Evolutionary conservation across 495 filamentous ascomycete species (phyloP).

Genomic region (Cercophora scortea): DNA sequence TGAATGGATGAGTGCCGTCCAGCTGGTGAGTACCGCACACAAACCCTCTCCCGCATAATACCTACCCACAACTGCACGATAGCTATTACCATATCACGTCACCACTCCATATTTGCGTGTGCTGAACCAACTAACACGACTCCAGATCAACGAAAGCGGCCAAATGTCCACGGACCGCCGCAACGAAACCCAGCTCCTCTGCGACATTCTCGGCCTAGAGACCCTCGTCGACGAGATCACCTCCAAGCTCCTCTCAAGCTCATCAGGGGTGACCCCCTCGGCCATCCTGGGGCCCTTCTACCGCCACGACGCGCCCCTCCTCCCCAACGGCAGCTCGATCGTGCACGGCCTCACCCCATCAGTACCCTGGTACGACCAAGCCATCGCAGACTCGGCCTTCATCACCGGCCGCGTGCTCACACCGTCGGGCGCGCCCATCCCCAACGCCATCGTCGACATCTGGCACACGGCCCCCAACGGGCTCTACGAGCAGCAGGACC

Average conservation of each 20-base stretch:
- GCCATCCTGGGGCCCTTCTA: constrained; percentile 75
- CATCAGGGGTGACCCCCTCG: constrained; percentile 52
- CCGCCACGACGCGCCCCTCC: constrained; percentile 57
- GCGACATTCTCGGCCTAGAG: constrained; percentile 67
- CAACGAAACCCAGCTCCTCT: constrained; percentile 66
- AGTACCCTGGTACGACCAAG: constrained; percentile 29
- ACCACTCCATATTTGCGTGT: too few species aligned
- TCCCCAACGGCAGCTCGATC: constrained; percentile 57
- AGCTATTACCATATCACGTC: not conserved
- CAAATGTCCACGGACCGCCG: constrained; percentile 62
- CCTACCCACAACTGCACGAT: constrained; percentile 4
- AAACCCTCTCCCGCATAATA: not conserved
- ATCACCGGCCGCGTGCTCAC: constrained; percentile 55
- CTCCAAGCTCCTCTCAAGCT: constrained; percentile 43
- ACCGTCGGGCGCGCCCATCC: constrained; percentile 44
- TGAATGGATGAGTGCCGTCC: constrained; percentile 43
- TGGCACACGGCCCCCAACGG: constrained; percentile 75
- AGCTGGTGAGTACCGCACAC: constrained; percentile 25
- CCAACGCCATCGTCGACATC: constrained; percentile 59
- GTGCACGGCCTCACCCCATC: constrained; percentile 24
- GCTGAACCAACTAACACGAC: not conserved
- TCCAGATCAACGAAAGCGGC: constrained; percentile 64
- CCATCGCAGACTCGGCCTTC: constrained; percentile 48
- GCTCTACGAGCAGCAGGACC: constrained; percentile 73
- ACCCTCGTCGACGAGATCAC: constrained; percentile 68